Conservation (phyloP, 257 asterid species). For the Solanum rostratum region DNA sequence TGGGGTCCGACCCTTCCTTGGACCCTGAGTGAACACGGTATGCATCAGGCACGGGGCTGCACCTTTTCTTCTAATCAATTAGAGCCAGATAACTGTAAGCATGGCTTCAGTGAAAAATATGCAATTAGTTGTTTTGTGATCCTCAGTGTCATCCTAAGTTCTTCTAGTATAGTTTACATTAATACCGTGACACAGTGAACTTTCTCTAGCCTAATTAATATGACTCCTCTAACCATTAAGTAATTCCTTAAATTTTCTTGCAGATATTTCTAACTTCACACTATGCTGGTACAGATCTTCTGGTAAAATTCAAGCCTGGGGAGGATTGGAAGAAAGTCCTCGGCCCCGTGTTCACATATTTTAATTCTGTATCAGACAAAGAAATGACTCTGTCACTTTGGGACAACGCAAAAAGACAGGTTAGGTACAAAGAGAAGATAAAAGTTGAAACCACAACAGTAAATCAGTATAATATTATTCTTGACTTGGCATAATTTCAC, state of each 20-base stretch:
- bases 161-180: neutral
- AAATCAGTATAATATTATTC: neutral
- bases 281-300: slow-evolving; percentile 30
- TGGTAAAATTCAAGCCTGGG: slow-evolving; percentile 14
- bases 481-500: neutral
- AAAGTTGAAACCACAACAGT: neutral
- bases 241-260: neutral
- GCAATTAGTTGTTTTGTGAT: neutral
- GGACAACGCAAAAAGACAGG: slow-evolving; percentile 29
- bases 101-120: neutral
- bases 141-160: neutral
- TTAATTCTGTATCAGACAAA: slow-evolving; percentile 14
- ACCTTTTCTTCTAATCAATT: neutral
- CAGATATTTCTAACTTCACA: slow-evolving; percentile 32
- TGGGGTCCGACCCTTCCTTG: too few relatives aligned
- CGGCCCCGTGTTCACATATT: slow-evolving; percentile 28
- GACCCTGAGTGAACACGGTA: too few relatives aligned
- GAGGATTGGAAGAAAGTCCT: slow-evolving; percentile 36
- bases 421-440: neutral
- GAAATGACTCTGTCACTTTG: slow-evolving; percentile 14
- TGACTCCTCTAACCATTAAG: neutral
- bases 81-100: neutral
- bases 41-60: too few relatives aligned
- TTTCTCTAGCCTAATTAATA: neutral
- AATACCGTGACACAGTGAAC: neutral